phyloP scores from a whole-genome alignment of 2,329 filamentous ascomycete species.

The Talaromyces verruculosus region DNA sequence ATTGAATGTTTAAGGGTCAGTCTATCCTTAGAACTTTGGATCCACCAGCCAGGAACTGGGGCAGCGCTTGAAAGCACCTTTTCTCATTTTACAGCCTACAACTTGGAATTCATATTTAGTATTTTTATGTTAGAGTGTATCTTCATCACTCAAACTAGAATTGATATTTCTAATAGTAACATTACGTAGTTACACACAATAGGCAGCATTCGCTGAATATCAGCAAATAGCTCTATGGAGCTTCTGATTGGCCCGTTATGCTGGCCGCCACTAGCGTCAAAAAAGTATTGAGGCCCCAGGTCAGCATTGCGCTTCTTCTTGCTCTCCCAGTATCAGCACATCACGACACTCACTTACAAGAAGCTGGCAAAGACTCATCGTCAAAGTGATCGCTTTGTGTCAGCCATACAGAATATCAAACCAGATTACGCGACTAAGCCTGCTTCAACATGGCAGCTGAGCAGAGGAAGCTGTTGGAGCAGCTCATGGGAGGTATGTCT shows the following conservation, averaged over 20 bases:
- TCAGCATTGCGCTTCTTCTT: no score
- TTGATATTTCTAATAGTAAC: background rate
- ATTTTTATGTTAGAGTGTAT: background rate
- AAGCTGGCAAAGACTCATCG: background rate
- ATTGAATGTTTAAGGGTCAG: background rate
- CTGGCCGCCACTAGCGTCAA: constrained; percentile 33
- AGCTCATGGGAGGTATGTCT: constrained; percentile 64
- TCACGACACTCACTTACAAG: no score
- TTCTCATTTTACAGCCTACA: background rate
- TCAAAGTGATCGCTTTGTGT: background rate
- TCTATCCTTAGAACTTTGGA: background rate
- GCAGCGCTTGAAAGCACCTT: background rate
- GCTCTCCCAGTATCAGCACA: no score
- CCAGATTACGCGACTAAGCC: background rate
- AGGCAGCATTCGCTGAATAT: background rate
- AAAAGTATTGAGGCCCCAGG: constrained; percentile 3
- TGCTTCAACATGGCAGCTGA: constrained; percentile 75
- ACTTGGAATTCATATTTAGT: background rate
- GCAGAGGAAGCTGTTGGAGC: constrained; percentile 97
- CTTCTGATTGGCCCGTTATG: constrained; percentile 24
- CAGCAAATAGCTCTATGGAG: background rate
- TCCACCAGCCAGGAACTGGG: background rate
- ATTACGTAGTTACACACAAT: background rate
- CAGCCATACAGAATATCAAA: background rate
- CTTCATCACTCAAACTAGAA: background rate